A percentile compares a stretch with the other conserved stretches of the same genome.
Evolutionary conservation across 176 grass and related monocot genomes (phyloP).

Genomic region (Raddia distichophylla): DNA sequence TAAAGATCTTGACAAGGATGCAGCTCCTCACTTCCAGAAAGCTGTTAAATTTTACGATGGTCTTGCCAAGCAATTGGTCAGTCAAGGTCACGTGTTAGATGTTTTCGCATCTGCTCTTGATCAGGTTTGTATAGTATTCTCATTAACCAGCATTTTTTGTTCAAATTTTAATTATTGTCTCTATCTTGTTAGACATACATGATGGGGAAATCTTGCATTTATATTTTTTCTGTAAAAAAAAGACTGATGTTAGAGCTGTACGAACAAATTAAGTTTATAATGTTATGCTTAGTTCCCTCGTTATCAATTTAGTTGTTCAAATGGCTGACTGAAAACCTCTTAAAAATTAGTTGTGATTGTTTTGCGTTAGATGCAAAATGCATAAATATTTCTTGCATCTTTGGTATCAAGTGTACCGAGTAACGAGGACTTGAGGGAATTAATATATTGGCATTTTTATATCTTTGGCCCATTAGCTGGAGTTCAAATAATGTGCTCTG

Average conservation of each 20-base stretch:
- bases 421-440: not conserved
- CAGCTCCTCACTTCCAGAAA: constrained; percentile 91
- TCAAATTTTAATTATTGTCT: constrained; percentile 2
- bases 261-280: not conserved
- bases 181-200: constrained; percentile 15
- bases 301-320: not conserved
- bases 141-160: not conserved
- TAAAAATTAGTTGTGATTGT: not conserved
- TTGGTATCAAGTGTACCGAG: not conserved
- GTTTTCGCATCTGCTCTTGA: constrained; percentile 97
- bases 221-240: not conserved
- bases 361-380: not conserved
- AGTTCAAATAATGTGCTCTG: not conserved
- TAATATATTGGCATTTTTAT: not conserved
- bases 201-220: not conserved
- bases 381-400: constrained; percentile 10
- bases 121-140: constrained; percentile 68
- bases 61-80: constrained; percentile 90
- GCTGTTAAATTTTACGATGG: constrained; percentile 91
- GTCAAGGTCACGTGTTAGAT: constrained; percentile 91
- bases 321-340: not conserved
- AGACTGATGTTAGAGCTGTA: not conserved
- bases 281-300: not conserved
- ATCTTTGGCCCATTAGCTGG: not conserved
- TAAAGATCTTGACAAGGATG: constrained; percentile 98